Percentiles rank a stretch among this genome's conserved stretches.
These are phyloP conservation scores for Tolypocladium pustulatum DNA, from an alignment of 2,329 filamentous ascomycete genomes.

Conservation along the genomic window DNA sequence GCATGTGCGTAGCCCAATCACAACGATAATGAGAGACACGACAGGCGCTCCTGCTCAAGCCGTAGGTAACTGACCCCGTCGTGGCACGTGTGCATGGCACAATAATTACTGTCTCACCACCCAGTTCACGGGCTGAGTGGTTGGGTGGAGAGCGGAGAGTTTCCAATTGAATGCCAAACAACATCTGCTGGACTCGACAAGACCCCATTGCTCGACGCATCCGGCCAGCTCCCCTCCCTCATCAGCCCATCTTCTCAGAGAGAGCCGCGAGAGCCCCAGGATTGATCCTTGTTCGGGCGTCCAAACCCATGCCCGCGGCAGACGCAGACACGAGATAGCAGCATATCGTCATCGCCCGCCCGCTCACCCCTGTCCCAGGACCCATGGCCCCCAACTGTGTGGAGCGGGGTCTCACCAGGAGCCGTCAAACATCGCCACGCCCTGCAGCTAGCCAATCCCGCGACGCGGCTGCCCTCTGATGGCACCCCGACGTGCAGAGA, in stretches of 20 bases:
- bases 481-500: neutral
- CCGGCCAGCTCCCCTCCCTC: neutral
- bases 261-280: neutral
- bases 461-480: neutral
- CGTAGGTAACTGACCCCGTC: too few species aligned
- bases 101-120: too few species aligned
- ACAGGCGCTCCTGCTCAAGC: neutral
- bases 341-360: neutral
- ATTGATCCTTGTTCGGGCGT: neutral
- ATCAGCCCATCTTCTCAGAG: too few species aligned
- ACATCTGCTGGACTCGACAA: neutral
- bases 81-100: neutral
- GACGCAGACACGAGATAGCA: neutral
- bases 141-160: neutral
- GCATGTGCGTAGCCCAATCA: too few species aligned
- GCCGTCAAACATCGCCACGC: neutral
- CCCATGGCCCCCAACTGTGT: neutral
- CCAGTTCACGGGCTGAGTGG: neutral
- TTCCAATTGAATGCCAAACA: too few species aligned
- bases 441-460: neutral
- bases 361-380: neutral
- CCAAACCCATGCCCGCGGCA: neutral
- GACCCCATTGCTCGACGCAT: neutral
- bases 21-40: neutral
- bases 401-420: neutral